Percentiles rank a stretch among this genome's conserved stretches.
Evolutionary conservation across 371 early-diverging fungal genomes (phyloP).

Genomic region (Mucor sp.): DNA sequence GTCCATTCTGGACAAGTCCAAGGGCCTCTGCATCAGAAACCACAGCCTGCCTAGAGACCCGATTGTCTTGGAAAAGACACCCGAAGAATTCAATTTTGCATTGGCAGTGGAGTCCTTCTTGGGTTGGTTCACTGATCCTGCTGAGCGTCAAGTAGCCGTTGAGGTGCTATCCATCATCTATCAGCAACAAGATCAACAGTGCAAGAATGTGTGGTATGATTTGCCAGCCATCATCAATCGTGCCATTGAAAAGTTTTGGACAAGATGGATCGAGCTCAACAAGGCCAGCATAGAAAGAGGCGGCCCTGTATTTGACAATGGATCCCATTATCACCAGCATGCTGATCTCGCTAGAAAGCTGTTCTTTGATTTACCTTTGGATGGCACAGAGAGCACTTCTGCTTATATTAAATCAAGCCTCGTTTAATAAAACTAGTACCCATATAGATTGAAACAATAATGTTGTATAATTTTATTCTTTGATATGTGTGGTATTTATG

Average conservation of each 20-base stretch:
- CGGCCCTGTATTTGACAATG: constrained; percentile 9
- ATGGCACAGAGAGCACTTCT: constrained; percentile 71
- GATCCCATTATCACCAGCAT: constrained; percentile 54
- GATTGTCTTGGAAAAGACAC: constrained; percentile 81
- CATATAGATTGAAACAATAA: background rate
- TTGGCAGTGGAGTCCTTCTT: constrained; percentile 75
- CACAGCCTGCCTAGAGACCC: constrained; percentile 75
- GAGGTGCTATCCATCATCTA: constrained; percentile 70
- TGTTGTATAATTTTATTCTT: background rate
- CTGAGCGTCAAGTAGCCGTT: constrained; percentile 81
- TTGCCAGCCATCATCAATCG: constrained; percentile 62
- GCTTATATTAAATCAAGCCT: constrained; percentile 39
- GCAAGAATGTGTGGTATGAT: constrained; percentile 46
- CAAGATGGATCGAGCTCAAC: constrained; percentile 56
- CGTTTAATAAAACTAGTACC: background rate
- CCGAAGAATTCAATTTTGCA: constrained; percentile 81
- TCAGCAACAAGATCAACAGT: constrained; percentile 36
- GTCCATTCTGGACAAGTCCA: constrained; percentile 64
- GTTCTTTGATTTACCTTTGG: constrained; percentile 81
- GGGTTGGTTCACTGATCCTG: constrained; percentile 73
- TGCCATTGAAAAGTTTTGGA: constrained; percentile 70
- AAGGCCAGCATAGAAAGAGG: constrained; percentile 10
- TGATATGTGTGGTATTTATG: background rate
- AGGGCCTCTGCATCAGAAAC: constrained; percentile 59
- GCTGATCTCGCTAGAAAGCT: constrained; percentile 66